Evolutionary conservation across 306 rosid species (phyloP), one percentile per base, ranked within the genome.

Genomic region (Prunus armeniaca): DNA sequence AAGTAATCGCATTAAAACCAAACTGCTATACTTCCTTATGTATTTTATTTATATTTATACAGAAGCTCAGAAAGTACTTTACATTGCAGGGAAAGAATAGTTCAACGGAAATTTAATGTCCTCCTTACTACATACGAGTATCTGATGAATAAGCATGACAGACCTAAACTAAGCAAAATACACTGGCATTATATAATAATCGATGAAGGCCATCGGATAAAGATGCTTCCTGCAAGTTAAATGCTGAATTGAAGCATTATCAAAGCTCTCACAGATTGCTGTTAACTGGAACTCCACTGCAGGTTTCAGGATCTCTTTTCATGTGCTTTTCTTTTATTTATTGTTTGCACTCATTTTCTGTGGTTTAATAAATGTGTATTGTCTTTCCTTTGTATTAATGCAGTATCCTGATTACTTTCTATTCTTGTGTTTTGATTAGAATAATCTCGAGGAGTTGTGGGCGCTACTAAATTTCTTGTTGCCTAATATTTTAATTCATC

Each of bases 201-300:
- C 81, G 99, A 96, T 80, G 97, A 96, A 83, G 99, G 99, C 70
- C 99, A 96, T 74, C 99, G 99, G 67, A 96, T 96, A 84, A 96
- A 96, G 90, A 96, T 88, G 99, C 99, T 75, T 96, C 99, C 75
- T 96, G 99, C 97, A 96, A 96, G 89, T 85, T 96, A 85, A 96
- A 96, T 81, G 93, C 97, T 38, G 99, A 96, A 1, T 83, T 96
- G 88, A 96, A 86, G 83, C 89, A 89, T 88, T 96, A 96, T 77
- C 96, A 88, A 87, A 96, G 99, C 81, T 89, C 96, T 81, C 99
- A 96, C 84, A 83, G 99, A 81, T 93, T 96, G 90, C 86, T 96
- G 89, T 84, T 96, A 72, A 96, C 99, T 80, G 99, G 99, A 84
- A 96, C 98, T 64, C 99, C 99, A 3, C 86, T 96, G 81, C 99